Evolutionary conservation across 495 filamentous ascomycete species (phyloP).

Genomic region (Cercophora sp.): DNA sequence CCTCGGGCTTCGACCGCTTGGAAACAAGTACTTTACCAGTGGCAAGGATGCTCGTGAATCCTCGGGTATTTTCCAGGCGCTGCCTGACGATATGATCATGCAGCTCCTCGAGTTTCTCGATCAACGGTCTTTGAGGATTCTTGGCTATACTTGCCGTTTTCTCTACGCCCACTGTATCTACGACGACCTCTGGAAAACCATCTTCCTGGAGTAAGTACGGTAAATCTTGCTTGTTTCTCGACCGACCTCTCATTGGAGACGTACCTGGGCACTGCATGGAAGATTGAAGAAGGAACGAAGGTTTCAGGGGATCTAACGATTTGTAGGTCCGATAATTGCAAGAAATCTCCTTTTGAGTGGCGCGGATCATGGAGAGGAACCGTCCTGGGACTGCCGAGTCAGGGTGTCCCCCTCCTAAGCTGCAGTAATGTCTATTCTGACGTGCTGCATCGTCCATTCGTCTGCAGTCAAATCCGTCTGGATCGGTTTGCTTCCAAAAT

Average conservation of each 20-base stretch:
- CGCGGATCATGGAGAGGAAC: slow-evolving; percentile 84
- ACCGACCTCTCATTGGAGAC: neutral
- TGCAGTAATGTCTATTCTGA: slow-evolving; percentile 89
- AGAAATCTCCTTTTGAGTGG: slow-evolving; percentile 58
- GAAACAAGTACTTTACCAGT: slow-evolving; percentile 71
- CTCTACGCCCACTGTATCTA: slow-evolving; percentile 80
- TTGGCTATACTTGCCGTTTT: slow-evolving; percentile 84
- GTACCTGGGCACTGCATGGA: neutral
- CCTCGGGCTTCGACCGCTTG: slow-evolving; percentile 78
- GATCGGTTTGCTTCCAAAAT: slow-evolving; percentile 65
- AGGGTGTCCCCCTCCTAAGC: slow-evolving; percentile 48
- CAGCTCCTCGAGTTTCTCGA: slow-evolving; percentile 74
- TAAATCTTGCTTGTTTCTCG: neutral
- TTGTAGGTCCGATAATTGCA: slow-evolving; percentile 22
- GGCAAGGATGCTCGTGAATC: slow-evolving; percentile 59
- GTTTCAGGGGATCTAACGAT: slow-evolving; percentile 9
- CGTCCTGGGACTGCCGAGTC: slow-evolving; percentile 58
- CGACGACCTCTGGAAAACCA: slow-evolving; percentile 87
- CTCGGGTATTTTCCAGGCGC: slow-evolving; percentile 56
- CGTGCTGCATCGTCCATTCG: slow-evolving; percentile 83
- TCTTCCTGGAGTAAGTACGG: slow-evolving; percentile 76
- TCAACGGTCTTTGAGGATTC: slow-evolving; percentile 50
- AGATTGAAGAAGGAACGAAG: neutral
- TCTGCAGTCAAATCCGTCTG: slow-evolving; percentile 73
- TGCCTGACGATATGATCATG: slow-evolving; percentile 81